Evolutionary conservation across 2,329 filamentous ascomycete genomes (phyloP).

Genomic region (Colletotrichum melonis): DNA sequence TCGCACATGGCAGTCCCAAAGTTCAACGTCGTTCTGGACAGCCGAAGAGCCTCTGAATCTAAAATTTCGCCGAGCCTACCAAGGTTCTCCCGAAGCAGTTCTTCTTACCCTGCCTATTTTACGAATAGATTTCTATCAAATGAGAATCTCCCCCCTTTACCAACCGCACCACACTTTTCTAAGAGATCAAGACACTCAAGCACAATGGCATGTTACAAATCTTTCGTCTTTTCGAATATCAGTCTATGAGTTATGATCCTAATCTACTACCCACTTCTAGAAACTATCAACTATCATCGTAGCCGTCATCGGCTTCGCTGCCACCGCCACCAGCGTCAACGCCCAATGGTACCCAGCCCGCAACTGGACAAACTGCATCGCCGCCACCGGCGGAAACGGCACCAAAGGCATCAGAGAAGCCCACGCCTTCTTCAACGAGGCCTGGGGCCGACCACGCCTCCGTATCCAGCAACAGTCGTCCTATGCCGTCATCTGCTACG

Average conservation of each 20-base stretch:
- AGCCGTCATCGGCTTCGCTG: not conserved
- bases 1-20: too few species aligned
- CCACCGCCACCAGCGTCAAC: not conserved
- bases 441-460: not conserved
- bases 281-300: not conserved
- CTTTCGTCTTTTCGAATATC: not conserved
- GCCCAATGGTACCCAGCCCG: not conserved
- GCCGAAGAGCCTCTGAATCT: too few species aligned
- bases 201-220: not conserved
- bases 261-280: not conserved
- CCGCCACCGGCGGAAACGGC: not conserved
- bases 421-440: not conserved
- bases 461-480: not conserved
- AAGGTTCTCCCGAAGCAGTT: too few species aligned
- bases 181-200: too few species aligned
- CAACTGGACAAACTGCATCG: not conserved
- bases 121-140: too few species aligned
- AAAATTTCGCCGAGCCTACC: too few species aligned
- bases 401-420: not conserved
- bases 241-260: rapidly evolving
- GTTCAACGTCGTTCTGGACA: too few species aligned
- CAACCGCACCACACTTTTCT: too few species aligned
- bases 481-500: not conserved
- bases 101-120: too few species aligned
- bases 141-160: too few species aligned